Evolutionary conservation across 208 protist genomes (phyloP), one percentile per base, ranked within the genome.

Genomic region (Phytomonas francai): DNA sequence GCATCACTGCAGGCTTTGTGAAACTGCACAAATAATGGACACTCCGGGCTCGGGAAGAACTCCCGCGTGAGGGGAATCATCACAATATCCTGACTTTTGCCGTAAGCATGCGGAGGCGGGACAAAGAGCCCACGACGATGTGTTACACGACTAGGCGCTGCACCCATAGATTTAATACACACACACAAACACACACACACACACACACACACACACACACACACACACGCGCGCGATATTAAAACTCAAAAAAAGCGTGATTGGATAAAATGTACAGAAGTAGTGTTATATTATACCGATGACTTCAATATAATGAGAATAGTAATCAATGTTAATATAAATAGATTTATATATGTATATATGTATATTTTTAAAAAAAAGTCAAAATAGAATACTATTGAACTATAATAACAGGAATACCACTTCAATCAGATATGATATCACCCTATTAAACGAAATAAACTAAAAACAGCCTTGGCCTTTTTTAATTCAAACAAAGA

Each of bases 1-100:
- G 84, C 81, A 71, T 94, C 85, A 75, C 85, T 90, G 45, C 88
- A 83, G 1, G 85, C 82, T 65, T 80, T 75, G 73, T 92, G 82
- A 58, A 94, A 92, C 78, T 92, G 88, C 66, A 87, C 74, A 51
- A 94, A 94, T 9, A 94, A 77, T 0, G 88, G 74, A 42, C 88
- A 94, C n/a, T n/a, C n/a, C n/a, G n/a, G n/a, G n/a, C n/a, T n/a
- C n/a, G n/a, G n/a, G n/a, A n/a, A n/a, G n/a, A 83, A 94, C 63
- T 89, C 81, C 59, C 79, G 79, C 0, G 85, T 91, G 39, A 94
- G 84, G 0, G 88, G 88, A 32, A 94, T 84, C 16, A 94, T 71
- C 19, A 94, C 80, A 58, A 93, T 85, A 28, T 87, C 83, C 22
- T 87, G 78, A 57, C 73, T 67, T 45, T 83, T 80, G 65, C 60